Conservation (phyloP, 2,329 filamentous ascomycete species). For the Curvularia hawaiiensis region DNA sequence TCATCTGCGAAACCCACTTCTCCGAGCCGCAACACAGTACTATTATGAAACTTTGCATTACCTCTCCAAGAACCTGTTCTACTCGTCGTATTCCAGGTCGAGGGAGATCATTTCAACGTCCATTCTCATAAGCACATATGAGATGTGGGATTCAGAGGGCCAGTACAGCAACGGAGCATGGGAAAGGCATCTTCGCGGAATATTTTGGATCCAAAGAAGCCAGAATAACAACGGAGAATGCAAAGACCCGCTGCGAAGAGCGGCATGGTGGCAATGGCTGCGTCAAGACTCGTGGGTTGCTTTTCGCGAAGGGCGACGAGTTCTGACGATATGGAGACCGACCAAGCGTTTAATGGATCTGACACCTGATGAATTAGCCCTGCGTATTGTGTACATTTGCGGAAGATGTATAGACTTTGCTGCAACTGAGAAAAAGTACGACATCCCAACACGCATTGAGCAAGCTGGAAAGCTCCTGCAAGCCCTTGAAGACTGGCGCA, state of each 20-base stretch:
- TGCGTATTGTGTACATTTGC: slow-evolving; percentile 60
- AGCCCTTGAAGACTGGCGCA: slow-evolving; percentile 58
- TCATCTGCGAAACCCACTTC: slow-evolving; percentile 36
- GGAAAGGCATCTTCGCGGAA: slow-evolving; percentile 67
- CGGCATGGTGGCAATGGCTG: slow-evolving; percentile 70
- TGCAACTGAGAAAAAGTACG: slow-evolving; percentile 56
- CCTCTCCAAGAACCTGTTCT: slow-evolving; percentile 63
- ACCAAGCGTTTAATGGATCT: slow-evolving; percentile 56
- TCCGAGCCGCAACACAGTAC: slow-evolving; percentile 55
- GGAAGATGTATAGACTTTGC: slow-evolving; percentile 64
- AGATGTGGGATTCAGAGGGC: slow-evolving; percentile 67
- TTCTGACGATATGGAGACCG: slow-evolving; percentile 64
- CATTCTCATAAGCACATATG: slow-evolving; percentile 66
- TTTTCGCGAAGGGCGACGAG: slow-evolving; percentile 62
- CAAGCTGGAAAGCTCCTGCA: slow-evolving; percentile 54
- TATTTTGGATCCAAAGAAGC: slow-evolving; percentile 69
- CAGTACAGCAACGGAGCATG: slow-evolving; percentile 54
- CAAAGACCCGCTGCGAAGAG: slow-evolving; percentile 58
- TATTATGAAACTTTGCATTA: slow-evolving; percentile 69
- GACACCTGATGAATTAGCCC: slow-evolving; percentile 60
- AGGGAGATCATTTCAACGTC: slow-evolving; percentile 64
- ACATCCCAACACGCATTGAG: slow-evolving; percentile 53
- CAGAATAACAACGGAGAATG: slow-evolving; percentile 65
- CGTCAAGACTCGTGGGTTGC: slow-evolving; percentile 70
- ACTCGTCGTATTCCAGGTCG: slow-evolving; percentile 62